Conservation (phyloP, 306 rosid genomes). For the Gastrolobium villosum region DNA sequence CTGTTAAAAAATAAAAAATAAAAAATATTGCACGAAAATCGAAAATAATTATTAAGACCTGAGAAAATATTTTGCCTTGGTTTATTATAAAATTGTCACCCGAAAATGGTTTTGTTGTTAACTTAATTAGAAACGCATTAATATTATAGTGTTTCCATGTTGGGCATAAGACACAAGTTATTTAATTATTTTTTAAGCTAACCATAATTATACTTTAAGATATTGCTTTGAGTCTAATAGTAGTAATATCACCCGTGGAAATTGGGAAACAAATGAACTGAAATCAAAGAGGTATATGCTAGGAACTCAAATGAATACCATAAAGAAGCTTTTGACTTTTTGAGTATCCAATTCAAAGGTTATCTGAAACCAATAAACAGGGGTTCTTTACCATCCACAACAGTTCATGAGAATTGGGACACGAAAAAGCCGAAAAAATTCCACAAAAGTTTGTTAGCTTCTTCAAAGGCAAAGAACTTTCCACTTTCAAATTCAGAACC, state of each 20-base stretch:
- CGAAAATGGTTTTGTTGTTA: conserved; percentile 10
- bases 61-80: too few species aligned
- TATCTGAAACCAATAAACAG: conserved; percentile 2
- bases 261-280: conserved; percentile 17
- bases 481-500: conserved; percentile 35
- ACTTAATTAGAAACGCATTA: not conserved
- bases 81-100: not conserved
- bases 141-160: not conserved
- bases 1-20: too few species aligned
- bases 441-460: conserved; percentile 34
- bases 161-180: not conserved
- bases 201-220: not conserved
- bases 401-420: conserved; percentile 7
- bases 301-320: conserved; percentile 11
- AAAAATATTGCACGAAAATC: too few species aligned
- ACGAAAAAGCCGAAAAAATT: conserved; percentile 33
- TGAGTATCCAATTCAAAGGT: not conserved
- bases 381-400: conserved; percentile 18
- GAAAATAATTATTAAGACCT: too few species aligned
- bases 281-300: not conserved
- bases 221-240: not conserved
- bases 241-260: conserved; percentile 5
- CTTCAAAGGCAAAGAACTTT: conserved; percentile 40
- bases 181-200: not conserved
- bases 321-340: conserved; percentile 27